Conservation (phyloP, 2,329 filamentous ascomycete genomes). For the Fusarium chlamydosporum region DNA sequence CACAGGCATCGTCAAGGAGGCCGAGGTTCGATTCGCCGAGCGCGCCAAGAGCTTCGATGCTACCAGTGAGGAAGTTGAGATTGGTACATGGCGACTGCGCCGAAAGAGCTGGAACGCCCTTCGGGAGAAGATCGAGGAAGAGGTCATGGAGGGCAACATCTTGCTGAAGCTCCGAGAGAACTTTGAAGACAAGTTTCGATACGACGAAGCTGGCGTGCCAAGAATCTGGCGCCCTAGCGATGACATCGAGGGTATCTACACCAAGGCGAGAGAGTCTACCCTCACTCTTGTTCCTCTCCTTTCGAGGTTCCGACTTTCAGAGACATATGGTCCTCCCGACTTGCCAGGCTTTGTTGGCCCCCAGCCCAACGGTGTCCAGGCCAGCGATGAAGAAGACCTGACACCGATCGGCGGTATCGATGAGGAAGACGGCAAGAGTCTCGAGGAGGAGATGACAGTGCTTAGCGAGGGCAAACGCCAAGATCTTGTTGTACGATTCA, state of each 20-base stretch:
- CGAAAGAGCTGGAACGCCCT: slow-evolving; percentile 96
- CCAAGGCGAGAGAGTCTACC: slow-evolving; percentile 90
- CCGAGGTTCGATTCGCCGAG: slow-evolving; percentile 87
- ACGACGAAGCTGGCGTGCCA: slow-evolving; percentile 94
- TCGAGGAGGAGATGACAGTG: slow-evolving; percentile 98
- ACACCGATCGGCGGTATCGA: slow-evolving; percentile 92
- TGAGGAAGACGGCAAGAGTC: slow-evolving; percentile 91
- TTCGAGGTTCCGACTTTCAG: slow-evolving; percentile 82
- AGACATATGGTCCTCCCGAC: slow-evolving; percentile 83
- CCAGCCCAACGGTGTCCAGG: slow-evolving; percentile 79
- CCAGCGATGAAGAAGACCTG: slow-evolving; percentile 91
- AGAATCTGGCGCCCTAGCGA: slow-evolving; percentile 97
- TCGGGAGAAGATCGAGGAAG: slow-evolving; percentile 91
- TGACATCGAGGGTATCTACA: slow-evolving; percentile 97
- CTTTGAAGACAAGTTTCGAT: slow-evolving; percentile 99
- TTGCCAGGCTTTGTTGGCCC: slow-evolving; percentile 86
- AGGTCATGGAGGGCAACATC: slow-evolving; percentile 98
- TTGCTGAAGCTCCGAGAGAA: slow-evolving; percentile 96
- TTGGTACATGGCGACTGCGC: slow-evolving; percentile 91
- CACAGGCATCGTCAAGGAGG: slow-evolving; percentile 83
- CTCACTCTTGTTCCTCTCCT: slow-evolving; percentile 91
- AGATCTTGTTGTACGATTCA: slow-evolving; percentile 93
- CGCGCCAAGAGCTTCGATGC: slow-evolving; percentile 95
- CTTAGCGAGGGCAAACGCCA: slow-evolving; percentile 90
- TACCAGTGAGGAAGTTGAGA: slow-evolving; percentile 88